Percentiles rank a stretch among this genome's conserved stretches.
phyloP scores from a whole-genome alignment of 257 asterid species.

The Solanum sejunctum region DNA sequence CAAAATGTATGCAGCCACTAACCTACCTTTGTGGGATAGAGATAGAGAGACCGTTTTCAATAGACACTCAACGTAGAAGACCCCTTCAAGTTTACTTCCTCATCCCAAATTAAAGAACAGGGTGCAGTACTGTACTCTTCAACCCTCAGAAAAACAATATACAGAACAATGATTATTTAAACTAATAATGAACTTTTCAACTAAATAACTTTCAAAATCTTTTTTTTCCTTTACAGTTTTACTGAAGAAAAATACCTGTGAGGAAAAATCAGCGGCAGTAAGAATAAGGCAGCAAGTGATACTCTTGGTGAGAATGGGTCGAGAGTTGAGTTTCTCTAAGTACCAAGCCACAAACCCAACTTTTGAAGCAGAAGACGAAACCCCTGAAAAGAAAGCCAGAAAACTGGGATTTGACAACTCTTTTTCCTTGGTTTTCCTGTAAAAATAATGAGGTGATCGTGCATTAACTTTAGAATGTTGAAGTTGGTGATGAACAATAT shows the following conservation, averaged over 20 bases:
- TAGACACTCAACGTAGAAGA: neutral
- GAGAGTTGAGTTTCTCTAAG: constrained; percentile 35
- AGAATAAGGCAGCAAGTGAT: constrained; percentile 60
- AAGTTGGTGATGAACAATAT: constrained; percentile 1
- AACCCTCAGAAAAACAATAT: neutral
- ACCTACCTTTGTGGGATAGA: too few relatives aligned
- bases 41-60: too few relatives aligned
- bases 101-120: neutral
- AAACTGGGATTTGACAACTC: constrained; percentile 10
- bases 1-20: too few relatives aligned
- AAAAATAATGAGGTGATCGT: constrained; percentile 18
- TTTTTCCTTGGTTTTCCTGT: constrained; percentile 12
- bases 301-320: constrained; percentile 73
- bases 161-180: neutral
- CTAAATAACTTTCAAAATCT: neutral
- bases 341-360: constrained; percentile 57
- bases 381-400: constrained; percentile 4
- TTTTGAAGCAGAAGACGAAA: constrained; percentile 22
- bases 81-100: neutral
- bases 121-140: neutral
- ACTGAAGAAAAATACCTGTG: constrained; percentile 43
- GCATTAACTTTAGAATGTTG: constrained; percentile 24
- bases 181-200: neutral
- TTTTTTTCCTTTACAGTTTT: neutral
- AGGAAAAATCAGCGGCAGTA: constrained; percentile 69